Conservation (phyloP, 2,329 filamentous ascomycete species). For the Ascochyta lentis region DNA sequence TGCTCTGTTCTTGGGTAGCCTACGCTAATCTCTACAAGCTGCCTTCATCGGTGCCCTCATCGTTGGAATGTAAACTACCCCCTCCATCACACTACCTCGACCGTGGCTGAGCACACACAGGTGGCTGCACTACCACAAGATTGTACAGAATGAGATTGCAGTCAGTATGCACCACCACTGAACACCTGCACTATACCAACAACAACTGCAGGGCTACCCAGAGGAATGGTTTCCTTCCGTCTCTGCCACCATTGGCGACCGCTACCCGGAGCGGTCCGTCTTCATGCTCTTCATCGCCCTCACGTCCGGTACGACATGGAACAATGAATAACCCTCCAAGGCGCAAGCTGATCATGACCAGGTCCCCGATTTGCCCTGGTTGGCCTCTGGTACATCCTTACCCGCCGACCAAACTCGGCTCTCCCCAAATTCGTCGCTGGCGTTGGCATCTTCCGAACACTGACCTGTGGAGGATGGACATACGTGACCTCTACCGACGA, state of each 20-base stretch:
- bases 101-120: conserved; percentile 48
- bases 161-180: conserved; percentile 41
- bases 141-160: conserved; percentile 96
- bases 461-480: conserved; percentile 97
- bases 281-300: conserved; percentile 98
- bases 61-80: conserved; percentile 64
- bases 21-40: conserved; percentile 54
- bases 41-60: conserved; percentile 88
- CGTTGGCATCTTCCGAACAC: conserved; percentile 83
- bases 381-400: conserved; percentile 89
- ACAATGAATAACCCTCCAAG: background rate
- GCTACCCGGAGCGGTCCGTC: conserved; percentile 94
- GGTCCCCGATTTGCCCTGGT: conserved; percentile 91
- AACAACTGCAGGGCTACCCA: conserved; percentile 58
- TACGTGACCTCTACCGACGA: conserved; percentile 98
- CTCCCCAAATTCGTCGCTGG: conserved; percentile 82
- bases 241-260: conserved; percentile 94
- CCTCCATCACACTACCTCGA: conserved; percentile 14
- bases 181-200: conserved; percentile 18
- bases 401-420: conserved; percentile 73
- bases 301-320: conserved; percentile 71
- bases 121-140: conserved; percentile 90
- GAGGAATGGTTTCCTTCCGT: conserved; percentile 97
- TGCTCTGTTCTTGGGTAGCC: background rate
- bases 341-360: conserved; percentile 43